Conservation (phyloP, 108 stramenopile species). For the Cyclotella cryptica region DNA sequence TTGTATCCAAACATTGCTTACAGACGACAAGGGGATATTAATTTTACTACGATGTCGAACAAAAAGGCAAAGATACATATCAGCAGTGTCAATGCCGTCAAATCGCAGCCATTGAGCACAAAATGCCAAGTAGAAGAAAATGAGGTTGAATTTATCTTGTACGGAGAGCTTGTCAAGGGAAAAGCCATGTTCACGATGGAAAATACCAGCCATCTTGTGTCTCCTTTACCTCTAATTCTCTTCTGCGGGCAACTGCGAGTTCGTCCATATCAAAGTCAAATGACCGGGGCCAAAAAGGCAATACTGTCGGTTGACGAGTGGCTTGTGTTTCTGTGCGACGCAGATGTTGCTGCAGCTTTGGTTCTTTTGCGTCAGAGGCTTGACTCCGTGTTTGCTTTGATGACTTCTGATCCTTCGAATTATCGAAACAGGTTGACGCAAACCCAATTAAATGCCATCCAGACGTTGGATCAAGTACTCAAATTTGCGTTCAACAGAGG, state of each 20-base stretch:
- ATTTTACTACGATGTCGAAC: slow-evolving; percentile 76
- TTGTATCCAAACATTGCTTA: slow-evolving; percentile 80
- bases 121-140: slow-evolving; percentile 66
- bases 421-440: slow-evolving; percentile 22
- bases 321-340: slow-evolving; percentile 64
- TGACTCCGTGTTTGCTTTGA: slow-evolving; percentile 58
- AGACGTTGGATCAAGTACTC: slow-evolving; percentile 58
- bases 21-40: slow-evolving; percentile 64
- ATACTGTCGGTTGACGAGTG: slow-evolving; percentile 74
- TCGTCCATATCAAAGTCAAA: slow-evolving; percentile 34
- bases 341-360: slow-evolving; percentile 51
- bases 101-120: slow-evolving; percentile 63
- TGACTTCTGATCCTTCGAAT: slow-evolving; percentile 57
- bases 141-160: slow-evolving; percentile 74
- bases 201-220: slow-evolving; percentile 70
- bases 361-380: slow-evolving; percentile 69
- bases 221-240: slow-evolving; percentile 68
- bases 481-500: slow-evolving; percentile 45
- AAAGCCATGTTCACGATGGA: slow-evolving; percentile 65
- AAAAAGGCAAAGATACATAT: slow-evolving; percentile 79
- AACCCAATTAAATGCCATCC: slow-evolving; percentile 57
- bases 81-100: slow-evolving; percentile 73
- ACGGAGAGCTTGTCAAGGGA: slow-evolving; percentile 75
- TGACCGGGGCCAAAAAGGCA: slow-evolving; percentile 40
- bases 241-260: slow-evolving; percentile 72